A percentile compares a stretch with the other conserved stretches of the same genome.
Conservation (phyloP, 495 filamentous ascomycete genomes). For the Aspergillus carlsbadensis region DNA sequence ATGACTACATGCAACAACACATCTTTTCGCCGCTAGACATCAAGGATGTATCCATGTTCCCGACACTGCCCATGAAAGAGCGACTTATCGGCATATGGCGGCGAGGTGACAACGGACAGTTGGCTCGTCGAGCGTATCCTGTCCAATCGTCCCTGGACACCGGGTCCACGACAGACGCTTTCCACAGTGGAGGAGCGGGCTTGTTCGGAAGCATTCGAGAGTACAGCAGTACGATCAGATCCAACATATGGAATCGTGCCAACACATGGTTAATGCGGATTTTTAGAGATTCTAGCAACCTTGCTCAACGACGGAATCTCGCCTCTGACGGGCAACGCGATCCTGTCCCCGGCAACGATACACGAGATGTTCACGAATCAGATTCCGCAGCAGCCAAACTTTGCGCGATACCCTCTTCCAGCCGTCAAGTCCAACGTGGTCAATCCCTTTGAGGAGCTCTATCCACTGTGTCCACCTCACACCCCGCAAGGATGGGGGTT, state of each 20-base stretch:
- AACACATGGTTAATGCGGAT: too few relatives aligned
- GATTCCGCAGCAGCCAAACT: conserved; percentile 55
- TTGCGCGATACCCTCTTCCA: conserved; percentile 39
- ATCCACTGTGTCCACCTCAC: conserved; percentile 26
- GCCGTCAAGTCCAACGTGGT: conserved; percentile 53
- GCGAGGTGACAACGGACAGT: conserved; percentile 33
- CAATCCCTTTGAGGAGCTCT: conserved; percentile 40
- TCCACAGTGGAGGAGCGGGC: conserved; percentile 55
- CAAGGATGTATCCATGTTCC: conserved; percentile 55
- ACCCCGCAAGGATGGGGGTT: conserved; percentile 58
- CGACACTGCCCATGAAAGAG: conserved; percentile 47
- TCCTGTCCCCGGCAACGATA: conserved; percentile 53
- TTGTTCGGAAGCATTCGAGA: conserved; percentile 52
- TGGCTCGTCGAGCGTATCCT: conserved; percentile 45
- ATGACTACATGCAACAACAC: conserved; percentile 54
- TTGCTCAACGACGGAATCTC: conserved; percentile 51
- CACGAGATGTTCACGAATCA: conserved; percentile 62
- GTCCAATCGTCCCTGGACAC: conserved; percentile 37
- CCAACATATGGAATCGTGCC: too few relatives aligned
- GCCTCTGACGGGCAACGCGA: conserved; percentile 42
- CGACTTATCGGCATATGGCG: conserved; percentile 51
- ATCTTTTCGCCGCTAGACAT: conserved; percentile 58
- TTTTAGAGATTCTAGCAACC: conserved; percentile 40
- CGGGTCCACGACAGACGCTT: conserved; percentile 20
- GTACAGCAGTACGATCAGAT: conserved; percentile 41